Evolutionary conservation across 257 asterid genomes (phyloP).

Genomic region (Verbena officinalis): DNA sequence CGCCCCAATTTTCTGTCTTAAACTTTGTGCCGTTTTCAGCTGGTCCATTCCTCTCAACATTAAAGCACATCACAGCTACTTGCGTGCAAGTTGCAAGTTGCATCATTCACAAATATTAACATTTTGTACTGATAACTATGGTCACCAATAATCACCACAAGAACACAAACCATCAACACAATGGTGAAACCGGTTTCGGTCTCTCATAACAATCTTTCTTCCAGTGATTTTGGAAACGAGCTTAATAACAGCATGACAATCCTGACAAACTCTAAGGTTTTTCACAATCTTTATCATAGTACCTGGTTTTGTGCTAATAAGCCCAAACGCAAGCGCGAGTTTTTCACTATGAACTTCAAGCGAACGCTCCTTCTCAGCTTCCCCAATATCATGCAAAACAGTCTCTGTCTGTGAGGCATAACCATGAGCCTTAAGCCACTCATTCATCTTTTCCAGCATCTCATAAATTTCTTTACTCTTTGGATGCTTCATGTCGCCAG

Average conservation of each 20-base stretch:
- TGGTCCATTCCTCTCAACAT: too few species aligned
- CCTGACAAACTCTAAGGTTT: conserved; percentile 51
- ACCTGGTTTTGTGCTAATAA: conserved; percentile 52
- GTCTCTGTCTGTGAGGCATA: conserved; percentile 38
- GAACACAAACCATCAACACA: conserved; percentile 52
- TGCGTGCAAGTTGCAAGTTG: too few species aligned
- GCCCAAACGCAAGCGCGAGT: conserved; percentile 57
- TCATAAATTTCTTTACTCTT: conserved; percentile 46
- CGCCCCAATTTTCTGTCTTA: too few species aligned
- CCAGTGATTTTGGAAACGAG: conserved; percentile 43
- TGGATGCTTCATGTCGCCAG: conserved; percentile 53
- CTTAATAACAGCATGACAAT: conserved; percentile 52
- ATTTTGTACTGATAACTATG: not conserved
- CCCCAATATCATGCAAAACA: conserved; percentile 42
- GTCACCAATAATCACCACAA: conserved; percentile 60
- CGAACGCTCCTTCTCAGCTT: conserved; percentile 41
- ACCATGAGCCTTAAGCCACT: conserved; percentile 37
- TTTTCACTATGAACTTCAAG: conserved; percentile 57
- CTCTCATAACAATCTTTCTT: conserved; percentile 54
- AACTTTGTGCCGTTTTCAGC: too few species aligned
- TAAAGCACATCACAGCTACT: too few species aligned
- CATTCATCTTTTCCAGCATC: conserved; percentile 44
- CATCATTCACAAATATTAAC: not conserved
- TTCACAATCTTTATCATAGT: conserved; percentile 46
- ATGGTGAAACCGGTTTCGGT: conserved; percentile 60